These are phyloP conservation scores for Colletotrichum gigasporum DNA, from an alignment of 2,329 filamentous ascomycete species.

Conservation along the genomic window DNA sequence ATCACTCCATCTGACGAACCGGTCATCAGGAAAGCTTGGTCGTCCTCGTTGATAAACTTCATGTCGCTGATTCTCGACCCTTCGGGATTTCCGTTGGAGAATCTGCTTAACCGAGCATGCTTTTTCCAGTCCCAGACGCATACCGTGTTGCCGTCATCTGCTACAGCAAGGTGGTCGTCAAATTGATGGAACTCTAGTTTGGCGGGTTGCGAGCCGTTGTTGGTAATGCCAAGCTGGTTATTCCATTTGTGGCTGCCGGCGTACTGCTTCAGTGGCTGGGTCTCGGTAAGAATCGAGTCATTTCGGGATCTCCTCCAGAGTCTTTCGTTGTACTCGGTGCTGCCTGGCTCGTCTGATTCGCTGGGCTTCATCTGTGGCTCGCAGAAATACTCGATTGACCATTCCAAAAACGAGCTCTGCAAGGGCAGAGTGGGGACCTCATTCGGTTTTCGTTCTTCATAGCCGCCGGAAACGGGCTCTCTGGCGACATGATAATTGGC, in stretches of 20 bases:
- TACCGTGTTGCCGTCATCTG: slow-evolving; percentile 91
- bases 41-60: slow-evolving; percentile 98
- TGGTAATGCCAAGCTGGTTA: slow-evolving; percentile 81
- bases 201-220: slow-evolving; percentile 87
- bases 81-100: slow-evolving; percentile 92
- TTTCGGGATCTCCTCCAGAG: slow-evolving; percentile 94
- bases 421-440: slow-evolving; percentile 76
- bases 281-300: slow-evolving; percentile 89
- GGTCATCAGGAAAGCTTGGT: slow-evolving; percentile 93
- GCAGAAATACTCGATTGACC: slow-evolving; percentile 97
- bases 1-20: slow-evolving; percentile 95
- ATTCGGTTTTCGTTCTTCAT: slow-evolving; percentile 68
- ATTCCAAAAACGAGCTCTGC: slow-evolving; percentile 86
- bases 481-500: slow-evolving; percentile 80
- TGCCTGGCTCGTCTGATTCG: slow-evolving; percentile 95
- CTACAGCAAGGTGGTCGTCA: slow-evolving; percentile 92
- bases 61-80: slow-evolving; percentile 94
- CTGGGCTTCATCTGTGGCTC: slow-evolving; percentile 98
- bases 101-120: slow-evolving; percentile 78
- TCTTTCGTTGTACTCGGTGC: slow-evolving; percentile 93
- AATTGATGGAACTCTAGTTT: slow-evolving; percentile 99
- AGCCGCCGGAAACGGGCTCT: slow-evolving; percentile 83
- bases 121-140: slow-evolving; percentile 94
- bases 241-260: slow-evolving; percentile 90
- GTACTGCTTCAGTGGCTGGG: slow-evolving; percentile 90